Evolutionary conservation across 257 asterid genomes (phyloP), one percentile per base, ranked within the genome.

Genomic region (Nicotiana undulata): DNA sequence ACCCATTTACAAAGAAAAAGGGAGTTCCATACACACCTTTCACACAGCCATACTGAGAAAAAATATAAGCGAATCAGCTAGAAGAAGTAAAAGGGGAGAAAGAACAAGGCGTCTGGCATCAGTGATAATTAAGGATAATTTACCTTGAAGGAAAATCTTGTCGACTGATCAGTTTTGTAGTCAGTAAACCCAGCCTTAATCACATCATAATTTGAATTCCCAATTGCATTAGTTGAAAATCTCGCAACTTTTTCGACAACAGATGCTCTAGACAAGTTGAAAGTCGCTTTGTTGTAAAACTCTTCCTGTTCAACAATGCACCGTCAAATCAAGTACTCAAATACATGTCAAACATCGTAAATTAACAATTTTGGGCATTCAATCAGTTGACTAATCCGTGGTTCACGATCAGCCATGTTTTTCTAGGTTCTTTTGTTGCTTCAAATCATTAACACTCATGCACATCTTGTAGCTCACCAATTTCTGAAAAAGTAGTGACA

Each of bases 1-100:
- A 91, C 32, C 99, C 99, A 22, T 96, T 96, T 13, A 94, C 91
- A 17, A 94, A 96, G 92, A 96, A 96, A 84, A 31, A 86, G 0
- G 99, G 99, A 0, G 99, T 90, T 16, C 97, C 99, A 12, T 91
- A 94, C 26, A 96, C 98, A 29, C 97, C 98, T 59, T 90, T 87
- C 59, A 90, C 20, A 88, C 99, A 87, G 52, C 98, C 98, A 84
- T 88, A 91, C 99, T 95, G 89, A 83, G 79, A 72, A 28, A 53
- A 75, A 16, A 55, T 6, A 46, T 4, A 46, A 34, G 24, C 15
- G 58, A 70, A 20, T 0, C 46, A 40, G 46, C 46, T 40, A 37
- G 11, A 40, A 40, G 3, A 40, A 20, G 46, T 55, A 20, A 70
- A 44, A 51, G 15, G 17, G 55, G 1, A 13, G 15, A 51, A 51